Base-by-base conservation (phyloP, 345 rosid species). In the Diplotaxis tenuifolia region DNA sequence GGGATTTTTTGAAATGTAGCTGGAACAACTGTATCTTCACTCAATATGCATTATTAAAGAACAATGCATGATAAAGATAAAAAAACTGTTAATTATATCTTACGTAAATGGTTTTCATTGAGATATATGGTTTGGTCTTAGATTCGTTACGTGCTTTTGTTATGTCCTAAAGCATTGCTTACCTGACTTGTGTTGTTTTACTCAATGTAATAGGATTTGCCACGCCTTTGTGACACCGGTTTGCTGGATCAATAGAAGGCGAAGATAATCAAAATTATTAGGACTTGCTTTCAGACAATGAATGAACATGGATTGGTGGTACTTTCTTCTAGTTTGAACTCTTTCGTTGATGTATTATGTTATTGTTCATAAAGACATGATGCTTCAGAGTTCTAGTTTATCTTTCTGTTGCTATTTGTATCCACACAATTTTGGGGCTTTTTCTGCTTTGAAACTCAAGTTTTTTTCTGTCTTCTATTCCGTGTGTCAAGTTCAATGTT, bases 181-280 rank as follows among this genome's bases (percentile, higher is more conserved):
- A 32, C 40, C 79, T 76, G 79, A 76, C 79, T 45, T 71, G 28
- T 75, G 49, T 49, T 81, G 65, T 74, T 83, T 53, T 83, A n/a
- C 49, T 42, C 16, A n/a, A 42, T 42, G 18, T n/a, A 2, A 42
- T 14, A 70, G 96, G 95, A 81, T 25, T 90, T 88, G 96, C 96
- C 52, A 86, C 87, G 70, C 88, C 93, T 16, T 88, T 90, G 91
- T 93, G 93, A 93, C 78, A 62, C 47, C 73, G 47, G 47, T 62
- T 63, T 75, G 85, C 85, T 83, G 86, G 86, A 77, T 72, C 84
- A 58, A 27, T 77, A 52, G 72, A 68, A 36, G 75, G 80, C 78
- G 76, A 64, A 70, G 68, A 67, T 73, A 71, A 73, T 72, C 71
- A 36, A 6, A 55, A 38, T 2, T 61, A 6, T 61, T 68, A 75